phyloP scores from a whole-genome alignment of 306 rosid genomes.

The Cyclanthera cordifolia region DNA sequence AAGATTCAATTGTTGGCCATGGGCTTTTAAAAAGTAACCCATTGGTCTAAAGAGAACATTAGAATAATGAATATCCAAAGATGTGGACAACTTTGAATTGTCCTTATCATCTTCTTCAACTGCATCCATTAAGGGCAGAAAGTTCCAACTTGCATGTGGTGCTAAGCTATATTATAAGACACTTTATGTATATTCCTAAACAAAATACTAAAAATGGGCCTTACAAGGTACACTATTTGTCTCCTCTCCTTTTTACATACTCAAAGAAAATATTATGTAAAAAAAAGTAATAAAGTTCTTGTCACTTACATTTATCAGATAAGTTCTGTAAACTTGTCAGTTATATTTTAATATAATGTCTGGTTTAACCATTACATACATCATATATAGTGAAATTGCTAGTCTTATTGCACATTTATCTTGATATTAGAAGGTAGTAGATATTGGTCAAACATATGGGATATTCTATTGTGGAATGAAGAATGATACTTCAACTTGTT shows the following conservation, averaged over 20 bases:
- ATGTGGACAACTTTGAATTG: constrained; percentile 9
- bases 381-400: neutral
- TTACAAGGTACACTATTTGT: neutral
- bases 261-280: neutral
- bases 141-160: constrained; percentile 14
- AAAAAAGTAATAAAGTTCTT: neutral
- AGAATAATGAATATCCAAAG: constrained; percentile 3
- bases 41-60: constrained; percentile 6
- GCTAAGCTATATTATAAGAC: neutral
- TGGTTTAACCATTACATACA: neutral
- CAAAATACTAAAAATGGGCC: constrained; percentile 13
- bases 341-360: neutral
- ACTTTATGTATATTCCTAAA: constrained; percentile 3
- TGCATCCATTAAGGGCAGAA: constrained; percentile 5
- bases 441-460: constrained; percentile 3
- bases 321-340: neutral
- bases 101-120: constrained; percentile 13
- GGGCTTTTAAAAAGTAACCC: constrained; percentile 5
- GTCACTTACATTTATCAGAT: neutral
- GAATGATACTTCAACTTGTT: constrained; percentile 4
- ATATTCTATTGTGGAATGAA: neutral
- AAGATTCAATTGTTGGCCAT: constrained; percentile 12
- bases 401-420: constrained; percentile 2
- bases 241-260: constrained; percentile 3
- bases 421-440: neutral